A percentile compares a stretch with the other conserved stretches of the same genome.
These are phyloP conservation scores for Fusarium caatingaense DNA, from an alignment of 2,329 filamentous ascomycete species.

Conservation along the genomic window DNA sequence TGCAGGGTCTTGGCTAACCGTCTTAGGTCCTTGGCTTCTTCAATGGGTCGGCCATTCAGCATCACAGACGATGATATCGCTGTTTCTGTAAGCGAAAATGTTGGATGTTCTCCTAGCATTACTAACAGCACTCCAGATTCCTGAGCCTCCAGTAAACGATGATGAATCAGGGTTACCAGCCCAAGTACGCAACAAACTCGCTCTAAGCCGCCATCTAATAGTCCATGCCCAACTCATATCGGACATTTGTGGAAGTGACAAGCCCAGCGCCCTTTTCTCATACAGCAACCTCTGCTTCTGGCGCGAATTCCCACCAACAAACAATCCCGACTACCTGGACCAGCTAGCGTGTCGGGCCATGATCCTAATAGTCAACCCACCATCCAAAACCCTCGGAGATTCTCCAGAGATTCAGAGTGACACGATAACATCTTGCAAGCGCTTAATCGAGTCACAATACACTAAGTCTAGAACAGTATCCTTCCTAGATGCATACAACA, in stretches of 20 bases:
- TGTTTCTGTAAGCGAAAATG: not conserved
- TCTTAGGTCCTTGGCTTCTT: not conserved
- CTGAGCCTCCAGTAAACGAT: not conserved
- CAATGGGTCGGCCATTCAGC: conserved; percentile 11
- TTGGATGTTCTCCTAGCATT: too few relatives aligned
- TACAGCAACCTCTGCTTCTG: conserved; percentile 27
- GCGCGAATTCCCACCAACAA: conserved; percentile 15
- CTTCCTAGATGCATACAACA: conserved; percentile 26
- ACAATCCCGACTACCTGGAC: not conserved
- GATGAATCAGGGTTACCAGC: not conserved
- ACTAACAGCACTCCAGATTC: not conserved
- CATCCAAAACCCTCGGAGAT: not conserved
- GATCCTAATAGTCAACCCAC: not conserved
- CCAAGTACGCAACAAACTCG: not conserved
- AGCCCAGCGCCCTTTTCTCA: not conserved
- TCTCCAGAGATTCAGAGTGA: not conserved
- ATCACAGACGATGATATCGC: conserved; percentile 9
- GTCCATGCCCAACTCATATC: conserved; percentile 13
- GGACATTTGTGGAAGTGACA: not conserved
- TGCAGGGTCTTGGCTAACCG: not conserved
- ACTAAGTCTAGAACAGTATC: not conserved
- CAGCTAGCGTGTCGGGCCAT: conserved; percentile 14
- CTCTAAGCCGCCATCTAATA: conserved; percentile 10
- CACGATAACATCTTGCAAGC: conserved; percentile 13
- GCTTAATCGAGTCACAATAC: conserved; percentile 13